Evolutionary conservation across 306 rosid species (phyloP).

Genomic region (Corylus avellana): DNA sequence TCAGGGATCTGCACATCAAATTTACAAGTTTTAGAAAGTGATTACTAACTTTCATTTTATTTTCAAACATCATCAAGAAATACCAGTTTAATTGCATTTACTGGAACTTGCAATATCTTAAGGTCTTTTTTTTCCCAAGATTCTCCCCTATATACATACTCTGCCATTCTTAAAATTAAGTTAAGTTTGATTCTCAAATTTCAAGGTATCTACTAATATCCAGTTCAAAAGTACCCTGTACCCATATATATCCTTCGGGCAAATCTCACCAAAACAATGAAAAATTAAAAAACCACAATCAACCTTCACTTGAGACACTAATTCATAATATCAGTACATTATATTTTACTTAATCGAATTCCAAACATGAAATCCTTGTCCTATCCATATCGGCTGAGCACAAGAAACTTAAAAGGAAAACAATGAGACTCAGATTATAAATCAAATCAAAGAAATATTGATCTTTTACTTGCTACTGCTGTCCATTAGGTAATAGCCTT

Average conservation of each 20-base stretch:
- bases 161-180: neutral
- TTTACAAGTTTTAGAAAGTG: constrained; percentile 31
- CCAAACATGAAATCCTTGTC: neutral
- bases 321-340: neutral
- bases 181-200: neutral
- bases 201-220: neutral
- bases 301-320: neutral
- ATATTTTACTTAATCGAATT: neutral
- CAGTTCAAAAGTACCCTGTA: neutral
- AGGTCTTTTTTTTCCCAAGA: neutral
- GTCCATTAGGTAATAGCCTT: too few species aligned
- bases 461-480: too few species aligned
- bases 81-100: neutral
- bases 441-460: too few species aligned
- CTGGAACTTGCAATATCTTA: constrained; percentile 10
- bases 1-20: constrained; percentile 77
- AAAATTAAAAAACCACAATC: neutral
- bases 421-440: too few species aligned
- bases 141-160: too few species aligned
- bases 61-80: constrained; percentile 16
- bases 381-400: neutral
- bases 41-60: constrained; percentile 15
- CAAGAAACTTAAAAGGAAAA: too few species aligned
- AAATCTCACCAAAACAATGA: neutral
- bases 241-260: neutral